Conservation (phyloP, 495 filamentous ascomycete species). For the Aspergillus bridgeri region DNA sequence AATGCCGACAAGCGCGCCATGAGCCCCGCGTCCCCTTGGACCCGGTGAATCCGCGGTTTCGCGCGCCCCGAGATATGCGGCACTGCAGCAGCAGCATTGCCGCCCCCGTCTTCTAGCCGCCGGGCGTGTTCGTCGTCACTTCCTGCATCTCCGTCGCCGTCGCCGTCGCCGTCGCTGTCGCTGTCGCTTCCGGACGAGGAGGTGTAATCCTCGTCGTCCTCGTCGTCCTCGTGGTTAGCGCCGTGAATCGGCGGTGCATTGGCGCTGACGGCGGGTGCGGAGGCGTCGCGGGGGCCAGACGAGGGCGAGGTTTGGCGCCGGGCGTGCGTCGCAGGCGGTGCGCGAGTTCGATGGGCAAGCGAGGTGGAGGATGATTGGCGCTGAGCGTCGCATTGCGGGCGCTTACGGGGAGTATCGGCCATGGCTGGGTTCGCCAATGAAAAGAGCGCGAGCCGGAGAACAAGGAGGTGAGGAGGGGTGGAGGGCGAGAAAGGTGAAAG, state of each 20-base stretch:
- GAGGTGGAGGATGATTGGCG: slow-evolving; percentile 4
- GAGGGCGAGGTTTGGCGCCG: background rate
- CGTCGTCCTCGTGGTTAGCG: slow-evolving; percentile 2
- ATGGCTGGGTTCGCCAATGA: slow-evolving; percentile 16
- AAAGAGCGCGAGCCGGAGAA: too few species aligned
- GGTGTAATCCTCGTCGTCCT: slow-evolving; percentile 37
- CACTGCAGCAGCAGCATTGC: slow-evolving; percentile 10
- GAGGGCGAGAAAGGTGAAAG: background rate
- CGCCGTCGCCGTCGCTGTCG: slow-evolving; percentile 25
- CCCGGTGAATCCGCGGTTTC: slow-evolving; percentile 36
- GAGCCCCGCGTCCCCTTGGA: slow-evolving; percentile 29
- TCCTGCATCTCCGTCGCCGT: slow-evolving; percentile 13
- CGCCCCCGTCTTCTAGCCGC: slow-evolving; percentile 18
- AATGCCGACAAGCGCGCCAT: slow-evolving; percentile 43
- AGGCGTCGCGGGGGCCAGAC: background rate
- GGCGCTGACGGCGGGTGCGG: slow-evolving; percentile 3
- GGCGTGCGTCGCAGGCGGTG: background rate
- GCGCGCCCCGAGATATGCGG: slow-evolving; percentile 29
- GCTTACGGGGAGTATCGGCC: slow-evolving; percentile 15
- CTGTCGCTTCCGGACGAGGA: slow-evolving; percentile 37
- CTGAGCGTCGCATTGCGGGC: slow-evolving; percentile 10
- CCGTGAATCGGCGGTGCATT: background rate
- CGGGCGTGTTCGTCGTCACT: background rate
- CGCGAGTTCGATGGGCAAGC: background rate
- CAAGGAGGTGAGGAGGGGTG: too few species aligned